Percentiles rank a stretch among this genome's conserved stretches.
Conservation (phyloP, 1,284 basidiomycete species). For the Cronartium quercuum region DNA sequence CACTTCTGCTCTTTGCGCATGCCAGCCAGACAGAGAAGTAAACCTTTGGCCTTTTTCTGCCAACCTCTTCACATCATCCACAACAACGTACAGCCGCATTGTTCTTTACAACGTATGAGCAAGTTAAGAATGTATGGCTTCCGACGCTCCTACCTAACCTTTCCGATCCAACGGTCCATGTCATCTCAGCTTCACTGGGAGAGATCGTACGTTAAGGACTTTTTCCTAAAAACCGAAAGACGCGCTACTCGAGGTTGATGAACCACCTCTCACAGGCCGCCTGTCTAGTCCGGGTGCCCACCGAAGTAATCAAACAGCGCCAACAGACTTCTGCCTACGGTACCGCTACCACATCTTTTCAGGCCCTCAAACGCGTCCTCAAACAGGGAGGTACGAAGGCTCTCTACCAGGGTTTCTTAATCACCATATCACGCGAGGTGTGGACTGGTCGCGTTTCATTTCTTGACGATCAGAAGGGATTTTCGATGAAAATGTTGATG, state of each 20-base stretch:
- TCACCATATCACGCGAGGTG: constrained; percentile 70
- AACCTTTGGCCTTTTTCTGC: neutral
- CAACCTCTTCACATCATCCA: neutral
- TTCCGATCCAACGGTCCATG: constrained; percentile 63
- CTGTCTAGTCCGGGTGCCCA: constrained; percentile 86
- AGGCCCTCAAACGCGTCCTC: constrained; percentile 54
- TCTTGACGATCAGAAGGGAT: neutral
- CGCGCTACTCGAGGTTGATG: too few relatives aligned
- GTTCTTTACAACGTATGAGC: constrained; percentile 94
- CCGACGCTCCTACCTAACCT: constrained; percentile 49
- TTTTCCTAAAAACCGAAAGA: neutral
- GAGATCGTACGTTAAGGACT: constrained; percentile 63
- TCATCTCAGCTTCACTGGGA: constrained; percentile 69
- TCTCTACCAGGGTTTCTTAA: constrained; percentile 72
- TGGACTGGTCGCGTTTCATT: constrained; percentile 39
- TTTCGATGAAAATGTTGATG: neutral
- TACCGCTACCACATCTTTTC: constrained; percentile 53
- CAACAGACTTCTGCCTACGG: constrained; percentile 70
- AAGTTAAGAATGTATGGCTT: constrained; percentile 66
- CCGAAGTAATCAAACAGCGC: constrained; percentile 84
- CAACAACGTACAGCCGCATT: constrained; percentile 62
- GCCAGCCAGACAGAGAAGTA: neutral
- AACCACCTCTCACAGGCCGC: constrained; percentile 59
- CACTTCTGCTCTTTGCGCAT: neutral
- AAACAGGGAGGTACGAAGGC: constrained; percentile 61